Evolutionary conservation across 208 protist genomes (phyloP).

Genomic region (Leishmania lainsoni): DNA sequence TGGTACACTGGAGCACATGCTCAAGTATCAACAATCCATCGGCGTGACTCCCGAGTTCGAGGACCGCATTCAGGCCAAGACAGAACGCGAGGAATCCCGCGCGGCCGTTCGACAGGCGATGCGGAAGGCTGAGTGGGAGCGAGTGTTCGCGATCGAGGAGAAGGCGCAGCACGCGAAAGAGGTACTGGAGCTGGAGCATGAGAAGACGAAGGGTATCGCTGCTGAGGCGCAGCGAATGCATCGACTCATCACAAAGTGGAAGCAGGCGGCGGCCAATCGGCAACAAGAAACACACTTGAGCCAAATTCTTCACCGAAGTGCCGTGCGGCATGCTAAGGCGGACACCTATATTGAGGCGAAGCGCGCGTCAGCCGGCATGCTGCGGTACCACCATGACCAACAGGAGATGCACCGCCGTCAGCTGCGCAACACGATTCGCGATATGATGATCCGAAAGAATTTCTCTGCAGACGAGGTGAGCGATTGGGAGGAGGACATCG

Average conservation of each 20-base stretch:
- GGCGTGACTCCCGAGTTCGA: slow-evolving; percentile 7
- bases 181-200: neutral
- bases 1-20: slow-evolving; percentile 21
- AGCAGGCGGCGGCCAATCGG: neutral
- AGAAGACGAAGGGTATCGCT: neutral
- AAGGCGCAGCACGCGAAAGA: neutral
- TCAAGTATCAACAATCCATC: slow-evolving; percentile 19
- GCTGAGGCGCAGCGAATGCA: neutral
- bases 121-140: neutral
- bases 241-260: neutral
- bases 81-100: slow-evolving; percentile 2
- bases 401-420: slow-evolving; percentile 12
- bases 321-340: slow-evolving; percentile 6
- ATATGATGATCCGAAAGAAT: slow-evolving; percentile 1
- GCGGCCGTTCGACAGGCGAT: neutral
- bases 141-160: neutral
- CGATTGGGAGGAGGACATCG: neutral
- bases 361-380: neutral
- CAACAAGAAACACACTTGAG: neutral
- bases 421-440: slow-evolving; percentile 1
- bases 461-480: neutral
- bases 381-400: slow-evolving; percentile 13
- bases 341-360: slow-evolving; percentile 8
- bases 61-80: slow-evolving; percentile 5
- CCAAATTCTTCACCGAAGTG: neutral